Evolutionary conservation across 345 rosid species (phyloP).

Genomic region (Brassica rapa): DNA sequence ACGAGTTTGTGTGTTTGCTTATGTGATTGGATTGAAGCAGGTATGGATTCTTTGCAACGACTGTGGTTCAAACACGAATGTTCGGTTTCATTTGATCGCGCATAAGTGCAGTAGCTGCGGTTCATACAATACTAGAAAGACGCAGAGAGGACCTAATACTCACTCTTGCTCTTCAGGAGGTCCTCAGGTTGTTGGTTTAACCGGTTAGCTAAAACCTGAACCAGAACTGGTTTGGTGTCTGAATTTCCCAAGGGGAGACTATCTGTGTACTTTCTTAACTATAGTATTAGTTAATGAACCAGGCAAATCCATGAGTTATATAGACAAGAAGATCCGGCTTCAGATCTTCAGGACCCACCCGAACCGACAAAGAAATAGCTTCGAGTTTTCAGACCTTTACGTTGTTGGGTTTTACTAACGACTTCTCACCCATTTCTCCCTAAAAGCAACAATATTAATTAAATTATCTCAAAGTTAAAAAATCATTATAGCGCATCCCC

Average conservation of each 20-base stretch:
- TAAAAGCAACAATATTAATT: not conserved
- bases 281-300: not conserved
- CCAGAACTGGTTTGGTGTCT: slow-evolving; percentile 7
- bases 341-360: slow-evolving; percentile 69
- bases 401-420: slow-evolving; percentile 52
- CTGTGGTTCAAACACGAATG: slow-evolving; percentile 60
- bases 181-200: slow-evolving; percentile 52
- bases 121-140: slow-evolving; percentile 82
- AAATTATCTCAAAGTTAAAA: not conserved
- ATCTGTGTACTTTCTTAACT: not conserved
- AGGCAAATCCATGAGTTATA: not conserved
- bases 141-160: slow-evolving; percentile 48
- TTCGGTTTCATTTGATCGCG: slow-evolving; percentile 71
- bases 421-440: slow-evolving; percentile 41
- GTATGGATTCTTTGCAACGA: slow-evolving; percentile 68
- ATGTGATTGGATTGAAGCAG: too few species aligned
- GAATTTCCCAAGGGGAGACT: not conserved
- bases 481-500: slow-evolving; percentile 1
- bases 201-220: slow-evolving; percentile 15
- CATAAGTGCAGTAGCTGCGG: slow-evolving; percentile 68
- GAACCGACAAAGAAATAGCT: slow-evolving; percentile 48
- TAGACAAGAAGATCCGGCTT: slow-evolving; percentile 55
- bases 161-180: slow-evolving; percentile 53
- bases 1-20: not conserved
- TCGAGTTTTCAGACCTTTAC: slow-evolving; percentile 38